Evolutionary conservation across 2,329 filamentous ascomycete genomes (phyloP), one percentile per base, ranked within the genome.

Genomic region (Penicillium italicum): DNA sequence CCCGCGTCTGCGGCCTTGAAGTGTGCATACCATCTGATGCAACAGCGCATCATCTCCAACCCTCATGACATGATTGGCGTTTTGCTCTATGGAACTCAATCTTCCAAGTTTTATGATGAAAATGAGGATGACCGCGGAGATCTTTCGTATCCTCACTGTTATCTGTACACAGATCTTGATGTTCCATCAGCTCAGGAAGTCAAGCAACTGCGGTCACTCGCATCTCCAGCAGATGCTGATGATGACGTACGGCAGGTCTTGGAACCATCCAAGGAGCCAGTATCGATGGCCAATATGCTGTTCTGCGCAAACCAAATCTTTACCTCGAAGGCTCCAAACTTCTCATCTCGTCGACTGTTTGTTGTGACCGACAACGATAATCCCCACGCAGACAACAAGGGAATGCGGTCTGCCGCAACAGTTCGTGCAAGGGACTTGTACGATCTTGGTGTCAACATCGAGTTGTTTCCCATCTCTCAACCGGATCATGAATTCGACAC

Each of bases 1-100:
- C 86, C 93, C 4, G 81, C 91, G 0, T 82, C 87, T 50, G 92
- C 93, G 16, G 92, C 94, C 4, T 76, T 99, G 47, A 96, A 96
- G 80, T 97, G 91, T 66, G 94, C 93, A 55, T 96, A 96, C 68
- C 85, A 91, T 68, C 80, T 99, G 50, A 97, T 99, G 90, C 91
- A 97, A 76, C 93, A 97, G 76, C 90, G 94, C 65, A 97, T 99
- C 73, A 97, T 99, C 66, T 93, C 93, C 4, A 93, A 92, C 59
- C 94, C 94, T 1, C 92, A 88, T 68, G 94, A 99, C 59, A 95
- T 97, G 90, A 97, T 99, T 83, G 92, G 93, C 2, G 88, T 99
- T 26, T 73, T 99, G 36, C 80, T 99, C 0, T 99, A 95, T 70
- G 92, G 92, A 9, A 99, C 94, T 0, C 81, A 95, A 67, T 84